Conservation (phyloP, 768 basidiomycete genomes). For the Boletus rufocinnamomeus region DNA sequence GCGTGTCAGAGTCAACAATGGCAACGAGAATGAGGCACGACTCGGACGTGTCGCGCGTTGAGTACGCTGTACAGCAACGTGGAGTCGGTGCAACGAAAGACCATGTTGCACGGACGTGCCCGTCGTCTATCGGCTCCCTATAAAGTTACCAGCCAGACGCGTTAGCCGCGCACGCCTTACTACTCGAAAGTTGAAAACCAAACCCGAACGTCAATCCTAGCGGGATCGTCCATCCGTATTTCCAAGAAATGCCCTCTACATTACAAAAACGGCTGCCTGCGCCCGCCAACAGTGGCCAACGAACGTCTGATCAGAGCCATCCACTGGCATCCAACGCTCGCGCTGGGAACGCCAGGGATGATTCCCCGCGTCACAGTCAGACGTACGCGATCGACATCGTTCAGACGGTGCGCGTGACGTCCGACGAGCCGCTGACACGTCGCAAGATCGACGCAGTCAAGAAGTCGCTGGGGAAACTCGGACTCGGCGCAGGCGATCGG, state of each 20-base stretch:
- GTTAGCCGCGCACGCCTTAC: slow-evolving; percentile 4
- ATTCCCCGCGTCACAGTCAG: slow-evolving; percentile 8
- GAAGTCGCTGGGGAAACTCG: slow-evolving; percentile 27
- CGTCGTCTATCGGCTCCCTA: slow-evolving; percentile 12
- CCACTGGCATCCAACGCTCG: slow-evolving; percentile 1
- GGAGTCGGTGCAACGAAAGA: slow-evolving; percentile 15
- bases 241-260: slow-evolving; percentile 19
- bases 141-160: slow-evolving; percentile 20
- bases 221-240: background rate
- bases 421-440: slow-evolving; percentile 29
- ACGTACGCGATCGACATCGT: slow-evolving; percentile 35
- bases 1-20: slow-evolving; percentile 3
- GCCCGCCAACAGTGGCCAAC: slow-evolving; percentile 6
- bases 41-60: slow-evolving; percentile 21
- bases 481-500: slow-evolving; percentile 27
- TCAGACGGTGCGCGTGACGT: slow-evolving; percentile 33
- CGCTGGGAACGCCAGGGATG: background rate
- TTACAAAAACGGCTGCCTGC: slow-evolving; percentile 23
- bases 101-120: slow-evolving; percentile 23
- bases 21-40: slow-evolving; percentile 18
- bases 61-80: slow-evolving; percentile 21
- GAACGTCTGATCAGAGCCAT: slow-evolving; percentile 10
- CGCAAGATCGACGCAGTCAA: slow-evolving; percentile 34
- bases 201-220: background rate
- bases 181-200: background rate